A percentile compares a stretch with the other conserved stretches of the same genome.
These are phyloP conservation scores for Jasminum sambac DNA, from an alignment of 257 asterid species.

Conservation along the genomic window DNA sequence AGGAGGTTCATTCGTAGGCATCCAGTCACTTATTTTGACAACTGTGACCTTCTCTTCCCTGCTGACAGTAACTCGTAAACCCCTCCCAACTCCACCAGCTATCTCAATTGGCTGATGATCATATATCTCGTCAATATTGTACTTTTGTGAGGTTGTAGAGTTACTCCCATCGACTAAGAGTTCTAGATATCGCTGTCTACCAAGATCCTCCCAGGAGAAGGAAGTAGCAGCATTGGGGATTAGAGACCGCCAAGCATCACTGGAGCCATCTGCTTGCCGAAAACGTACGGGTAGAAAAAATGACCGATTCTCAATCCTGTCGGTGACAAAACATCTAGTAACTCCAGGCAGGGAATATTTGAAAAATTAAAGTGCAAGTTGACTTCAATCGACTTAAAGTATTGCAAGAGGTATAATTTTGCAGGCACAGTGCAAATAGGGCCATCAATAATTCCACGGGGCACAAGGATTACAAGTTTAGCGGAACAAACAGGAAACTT, in stretches of 20 bases:
- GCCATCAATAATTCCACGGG: conserved; percentile 12
- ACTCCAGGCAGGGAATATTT: conserved; percentile 15
- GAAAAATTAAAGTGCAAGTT: conserved; percentile 3
- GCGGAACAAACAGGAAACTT: neutral
- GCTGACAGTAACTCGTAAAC: conserved; percentile 63
- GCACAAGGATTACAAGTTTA: conserved; percentile 6
- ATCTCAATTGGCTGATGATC: conserved; percentile 77
- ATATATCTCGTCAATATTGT: conserved; percentile 82
- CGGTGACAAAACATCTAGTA: conserved; percentile 31
- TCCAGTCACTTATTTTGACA: conserved; percentile 88
- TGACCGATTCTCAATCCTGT: conserved; percentile 94
- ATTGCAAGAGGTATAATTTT: conserved; percentile 6
- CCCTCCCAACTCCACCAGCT: conserved; percentile 60
- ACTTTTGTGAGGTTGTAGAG: conserved; percentile 58
- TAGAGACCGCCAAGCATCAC: conserved; percentile 76
- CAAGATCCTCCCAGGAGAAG: conserved; percentile 97
- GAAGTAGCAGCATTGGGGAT: conserved; percentile 81
- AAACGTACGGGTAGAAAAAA: conserved; percentile 69
- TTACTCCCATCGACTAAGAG: conserved; percentile 74
- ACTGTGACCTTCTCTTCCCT: conserved; percentile 92
- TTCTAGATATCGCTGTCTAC: conserved; percentile 70
- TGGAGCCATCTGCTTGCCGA: conserved; percentile 84
- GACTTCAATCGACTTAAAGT: conserved; percentile 11
- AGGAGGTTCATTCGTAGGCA: conserved; percentile 57
- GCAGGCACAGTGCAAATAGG: conserved; percentile 11